phyloP scores from a whole-genome alignment of 2,329 filamentous ascomycete genomes.

The Hymenoscyphus fructigenus region DNA sequence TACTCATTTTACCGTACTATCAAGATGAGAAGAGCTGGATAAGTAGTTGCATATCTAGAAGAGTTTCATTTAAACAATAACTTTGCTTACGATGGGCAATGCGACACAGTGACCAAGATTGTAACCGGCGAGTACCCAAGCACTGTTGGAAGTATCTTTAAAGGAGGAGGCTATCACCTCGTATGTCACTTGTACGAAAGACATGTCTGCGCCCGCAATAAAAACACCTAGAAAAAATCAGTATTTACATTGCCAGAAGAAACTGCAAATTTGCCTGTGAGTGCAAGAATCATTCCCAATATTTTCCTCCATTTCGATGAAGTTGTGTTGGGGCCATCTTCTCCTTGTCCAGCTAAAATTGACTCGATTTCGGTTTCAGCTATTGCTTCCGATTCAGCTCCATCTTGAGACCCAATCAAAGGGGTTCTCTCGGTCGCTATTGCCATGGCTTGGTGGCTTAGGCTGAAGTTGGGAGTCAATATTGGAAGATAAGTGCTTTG shows the following conservation, averaged over 20 bases:
- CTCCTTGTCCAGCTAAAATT: neutral
- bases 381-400: neutral
- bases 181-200: neutral
- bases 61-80: neutral
- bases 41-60: neutral
- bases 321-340: neutral
- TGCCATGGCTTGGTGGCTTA: neutral
- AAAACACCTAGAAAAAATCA: neutral
- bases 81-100: neutral
- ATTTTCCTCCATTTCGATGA: neutral
- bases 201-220: neutral
- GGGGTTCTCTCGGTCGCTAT: neutral
- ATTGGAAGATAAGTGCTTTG: too few relatives aligned
- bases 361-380: neutral
- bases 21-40: neutral
- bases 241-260: neutral
- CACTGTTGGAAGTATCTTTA: neutral
- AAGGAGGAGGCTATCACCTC: neutral
- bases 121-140: neutral
- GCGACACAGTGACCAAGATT: neutral
- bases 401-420: neutral
- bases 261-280: neutral
- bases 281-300: neutral
- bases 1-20: slow-evolving; percentile 1
- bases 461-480: neutral